Percentiles rank a stretch among this genome's conserved stretches.
Conservation (phyloP, 2,329 filamentous ascomycete species). For the Beauveria sp. region DNA sequence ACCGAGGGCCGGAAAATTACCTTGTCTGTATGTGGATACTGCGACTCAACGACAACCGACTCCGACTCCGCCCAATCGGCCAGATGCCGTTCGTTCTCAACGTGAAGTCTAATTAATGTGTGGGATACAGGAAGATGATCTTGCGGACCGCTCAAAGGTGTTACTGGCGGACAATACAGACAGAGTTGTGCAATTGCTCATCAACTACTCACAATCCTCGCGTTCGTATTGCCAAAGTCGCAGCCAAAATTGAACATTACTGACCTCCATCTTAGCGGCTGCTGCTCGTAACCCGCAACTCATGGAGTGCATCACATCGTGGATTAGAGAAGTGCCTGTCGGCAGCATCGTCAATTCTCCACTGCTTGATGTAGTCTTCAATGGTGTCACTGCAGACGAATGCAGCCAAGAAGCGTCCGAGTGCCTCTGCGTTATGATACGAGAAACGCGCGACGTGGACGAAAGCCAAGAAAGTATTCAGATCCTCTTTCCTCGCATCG, state of each 20-base stretch:
- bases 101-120: slow-evolving; percentile 28
- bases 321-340: slow-evolving; percentile 88
- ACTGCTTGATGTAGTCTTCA: slow-evolving; percentile 72
- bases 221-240: slow-evolving; percentile 43
- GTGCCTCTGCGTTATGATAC: slow-evolving; percentile 84
- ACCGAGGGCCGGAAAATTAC: slow-evolving; percentile 99
- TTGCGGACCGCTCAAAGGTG: slow-evolving; percentile 76
- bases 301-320: slow-evolving; percentile 92
- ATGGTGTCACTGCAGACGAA: slow-evolving; percentile 64
- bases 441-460: slow-evolving; percentile 88
- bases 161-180: slow-evolving; percentile 84
- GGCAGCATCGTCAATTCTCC: slow-evolving; percentile 77
- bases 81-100: slow-evolving; percentile 12
- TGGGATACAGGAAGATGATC: slow-evolving; percentile 82
- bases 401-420: slow-evolving; percentile 86
- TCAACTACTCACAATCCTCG: slow-evolving; percentile 87
- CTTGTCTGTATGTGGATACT: slow-evolving; percentile 85
- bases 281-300: slow-evolving; percentile 83
- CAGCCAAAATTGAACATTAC: slow-evolving; percentile 1
- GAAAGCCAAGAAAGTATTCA: slow-evolving; percentile 79
- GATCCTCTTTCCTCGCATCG: slow-evolving; percentile 70
- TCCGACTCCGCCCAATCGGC: slow-evolving; percentile 8
- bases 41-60: slow-evolving; percentile 19
- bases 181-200: slow-evolving; percentile 78
- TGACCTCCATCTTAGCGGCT: slow-evolving; percentile 41